Base-by-base conservation (phyloP, 192 early-diverging fungal genomes). In the Backusella circina region DNA sequence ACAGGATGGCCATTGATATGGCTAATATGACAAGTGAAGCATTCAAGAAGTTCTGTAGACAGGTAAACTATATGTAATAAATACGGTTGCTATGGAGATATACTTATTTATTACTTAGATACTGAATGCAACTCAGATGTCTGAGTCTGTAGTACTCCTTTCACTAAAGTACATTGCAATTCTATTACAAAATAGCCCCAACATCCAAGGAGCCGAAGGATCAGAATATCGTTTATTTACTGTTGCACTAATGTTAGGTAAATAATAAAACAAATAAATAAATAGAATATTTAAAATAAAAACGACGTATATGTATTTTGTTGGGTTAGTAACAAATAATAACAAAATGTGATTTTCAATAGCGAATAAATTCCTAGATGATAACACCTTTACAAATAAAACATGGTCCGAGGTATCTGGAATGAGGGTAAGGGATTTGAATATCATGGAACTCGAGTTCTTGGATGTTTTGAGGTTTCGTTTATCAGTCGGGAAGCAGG, bases 331-430 rank as follows among this genome's bases (percentile, higher is more conserved):
- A 41, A 28, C 28, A 71, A 15, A 18, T 26, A 67, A 67, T 7
- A 67, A 36, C n/a, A 67, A 66, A 41, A n/a, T 18, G 21, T 50
- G 26, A 12, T 77, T 33, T 23, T 73, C 37, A 64, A 33, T 37
- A 83, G 90, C 92, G 33, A 95, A 93, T 87, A 96, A 96, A 75
- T 90, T 89, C 61, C 83, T 93, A n/a, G 90, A 94, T 67, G 95
- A 97, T 81, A 94, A 96, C 83, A 95, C 93, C 28, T 97, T 93
- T 75, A 92, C 95, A n/a, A 95, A 94, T 79, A 87, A 90, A 80
- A 95, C 95, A 5, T 97, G 95, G 95, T 88, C 92, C 15, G 91
- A 94, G 77, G 91, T 97, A 15, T 93, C 91, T 26, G 86, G 89
- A 47, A 93, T 97, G 80, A 93, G 93, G 6, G 87, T 94, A 44